Conservation (phyloP, 768 basidiomycete genomes). For the Mycena amicta region DNA sequence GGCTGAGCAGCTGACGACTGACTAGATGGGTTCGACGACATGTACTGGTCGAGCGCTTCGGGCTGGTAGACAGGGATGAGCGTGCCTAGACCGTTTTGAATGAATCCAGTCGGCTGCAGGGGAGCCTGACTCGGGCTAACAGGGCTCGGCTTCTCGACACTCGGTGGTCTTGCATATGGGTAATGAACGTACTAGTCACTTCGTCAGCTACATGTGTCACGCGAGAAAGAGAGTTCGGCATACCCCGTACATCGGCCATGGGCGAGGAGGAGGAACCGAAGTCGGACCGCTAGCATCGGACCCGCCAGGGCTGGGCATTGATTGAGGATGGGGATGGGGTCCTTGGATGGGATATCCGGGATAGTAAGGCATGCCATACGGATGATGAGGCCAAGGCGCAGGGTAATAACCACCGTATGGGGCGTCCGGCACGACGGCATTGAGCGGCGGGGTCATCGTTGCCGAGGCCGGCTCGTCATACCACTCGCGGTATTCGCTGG, state of each 20-base stretch:
- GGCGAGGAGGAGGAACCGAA: slow-evolving; percentile 29
- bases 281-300: slow-evolving; percentile 41
- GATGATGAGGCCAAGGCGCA: slow-evolving; percentile 54
- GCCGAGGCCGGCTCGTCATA: slow-evolving; percentile 43
- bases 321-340: slow-evolving; percentile 28
- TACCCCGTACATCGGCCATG: slow-evolving; percentile 55
- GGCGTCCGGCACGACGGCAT: slow-evolving; percentile 22
- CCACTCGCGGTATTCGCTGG: slow-evolving; percentile 47
- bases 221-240: slow-evolving; percentile 26
- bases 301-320: slow-evolving; percentile 36
- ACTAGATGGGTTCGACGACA: slow-evolving; percentile 46
- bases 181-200: slow-evolving; percentile 23
- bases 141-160: slow-evolving; percentile 15
- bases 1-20: slow-evolving; percentile 25
- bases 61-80: slow-evolving; percentile 71
- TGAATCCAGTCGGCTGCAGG: slow-evolving; percentile 65
- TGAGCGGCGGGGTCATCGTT: slow-evolving; percentile 40
- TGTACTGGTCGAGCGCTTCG: slow-evolving; percentile 71
- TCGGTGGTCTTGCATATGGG: slow-evolving; percentile 53
- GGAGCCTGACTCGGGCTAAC: slow-evolving; percentile 53
- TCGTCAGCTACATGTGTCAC: too few relatives aligned
- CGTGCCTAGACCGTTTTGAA: slow-evolving; percentile 74
- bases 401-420: slow-evolving; percentile 49
- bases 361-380: slow-evolving; percentile 56
- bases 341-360: slow-evolving; percentile 44